phyloP scores from a whole-genome alignment of 140 eudicot species.

The Oenanthe javanica region DNA sequence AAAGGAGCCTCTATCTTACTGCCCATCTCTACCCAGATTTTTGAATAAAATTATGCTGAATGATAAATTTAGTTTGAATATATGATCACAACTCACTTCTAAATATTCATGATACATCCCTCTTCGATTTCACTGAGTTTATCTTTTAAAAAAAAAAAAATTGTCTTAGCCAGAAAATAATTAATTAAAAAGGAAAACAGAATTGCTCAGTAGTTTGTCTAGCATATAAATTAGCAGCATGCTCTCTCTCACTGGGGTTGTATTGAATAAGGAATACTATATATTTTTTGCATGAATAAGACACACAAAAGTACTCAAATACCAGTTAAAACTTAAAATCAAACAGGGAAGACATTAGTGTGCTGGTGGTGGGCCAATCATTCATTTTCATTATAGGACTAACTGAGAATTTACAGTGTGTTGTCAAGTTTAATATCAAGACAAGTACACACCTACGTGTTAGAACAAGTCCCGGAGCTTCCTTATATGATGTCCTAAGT shows the following conservation, averaged over 20 bases:
- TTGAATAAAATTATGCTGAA: conserved; percentile 4
- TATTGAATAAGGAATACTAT: too few relatives aligned
- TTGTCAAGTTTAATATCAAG: background rate
- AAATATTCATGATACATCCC: conserved; percentile 22
- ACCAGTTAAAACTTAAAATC: background rate
- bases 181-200: background rate
- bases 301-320: too few relatives aligned
- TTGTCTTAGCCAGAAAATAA: conserved; percentile 20
- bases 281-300: too few relatives aligned
- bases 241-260: too few relatives aligned
- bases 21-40: conserved; percentile 29
- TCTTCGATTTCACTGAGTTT: conserved; percentile 10
- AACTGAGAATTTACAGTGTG: background rate
- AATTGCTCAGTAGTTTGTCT: conserved; percentile 28
- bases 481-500: too few relatives aligned
- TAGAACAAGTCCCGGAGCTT: too few relatives aligned
- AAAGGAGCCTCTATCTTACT: conserved; percentile 22
- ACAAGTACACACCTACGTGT: too few relatives aligned
- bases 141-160: too few relatives aligned
- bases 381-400: conserved; percentile 7
- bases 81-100: conserved; percentile 9
- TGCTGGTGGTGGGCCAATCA: conserved; percentile 4
- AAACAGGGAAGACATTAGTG: background rate
- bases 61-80: too few relatives aligned
- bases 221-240: too few relatives aligned